These are phyloP conservation scores for Trichoderma koningiopsis DNA, from an alignment of 2,329 filamentous ascomycete genomes.

Conservation along the genomic window DNA sequence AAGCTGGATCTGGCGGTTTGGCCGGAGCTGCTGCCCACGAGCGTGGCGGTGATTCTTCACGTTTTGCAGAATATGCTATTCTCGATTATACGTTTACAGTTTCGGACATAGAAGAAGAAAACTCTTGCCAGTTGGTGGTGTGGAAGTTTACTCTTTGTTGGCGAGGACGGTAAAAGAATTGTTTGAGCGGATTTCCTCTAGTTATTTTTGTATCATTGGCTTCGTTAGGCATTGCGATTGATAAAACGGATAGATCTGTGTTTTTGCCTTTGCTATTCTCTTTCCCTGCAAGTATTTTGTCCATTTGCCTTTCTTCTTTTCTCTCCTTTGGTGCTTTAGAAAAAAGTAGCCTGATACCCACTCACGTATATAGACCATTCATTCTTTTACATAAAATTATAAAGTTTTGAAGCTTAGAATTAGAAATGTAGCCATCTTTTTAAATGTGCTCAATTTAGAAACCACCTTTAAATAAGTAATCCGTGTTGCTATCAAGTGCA, in stretches of 20 bases:
- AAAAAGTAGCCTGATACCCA: conserved; percentile 14
- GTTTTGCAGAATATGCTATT: conserved; percentile 74
- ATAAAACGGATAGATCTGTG: conserved; percentile 6
- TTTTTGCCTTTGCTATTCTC: not conserved
- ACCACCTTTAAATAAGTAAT: not conserved
- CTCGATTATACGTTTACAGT: conserved; percentile 66
- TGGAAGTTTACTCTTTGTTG: not conserved
- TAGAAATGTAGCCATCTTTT: conserved; percentile 1
- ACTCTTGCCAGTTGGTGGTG: not conserved
- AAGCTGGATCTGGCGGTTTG: conserved; percentile 65
- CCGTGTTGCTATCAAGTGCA: not conserved
- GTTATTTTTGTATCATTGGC: not conserved
- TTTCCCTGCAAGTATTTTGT: not conserved
- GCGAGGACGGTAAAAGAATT: not conserved
- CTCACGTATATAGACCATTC: not conserved
- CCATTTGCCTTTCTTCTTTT: not conserved
- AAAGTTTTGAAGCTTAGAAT: not conserved
- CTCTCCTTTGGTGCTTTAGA: not conserved
- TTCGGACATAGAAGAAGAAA: conserved; percentile 38
- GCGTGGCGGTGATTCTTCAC: conserved; percentile 66
- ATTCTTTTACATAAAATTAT: not conserved
- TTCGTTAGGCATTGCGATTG: not conserved
- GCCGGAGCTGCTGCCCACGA: conserved; percentile 68
- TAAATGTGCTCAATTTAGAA: not conserved
- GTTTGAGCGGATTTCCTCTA: not conserved